Evolutionary conservation across 2,329 filamentous ascomycete genomes (phyloP).

Genomic region (Pseudogymnoascus sp.): DNA sequence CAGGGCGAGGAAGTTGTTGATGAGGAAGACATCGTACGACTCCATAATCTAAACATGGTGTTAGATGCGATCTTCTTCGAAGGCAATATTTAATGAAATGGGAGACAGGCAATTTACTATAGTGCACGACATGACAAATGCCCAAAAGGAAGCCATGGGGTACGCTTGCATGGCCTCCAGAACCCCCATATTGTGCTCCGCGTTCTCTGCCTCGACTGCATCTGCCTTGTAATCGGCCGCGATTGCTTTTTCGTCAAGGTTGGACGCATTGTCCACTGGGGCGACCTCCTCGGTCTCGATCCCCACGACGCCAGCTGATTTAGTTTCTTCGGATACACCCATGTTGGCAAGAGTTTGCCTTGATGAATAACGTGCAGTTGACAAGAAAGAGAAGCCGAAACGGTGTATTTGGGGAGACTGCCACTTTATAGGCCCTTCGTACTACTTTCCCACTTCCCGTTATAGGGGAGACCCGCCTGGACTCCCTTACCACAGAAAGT

Average conservation of each 20-base stretch:
- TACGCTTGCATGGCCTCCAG: constrained; percentile 43
- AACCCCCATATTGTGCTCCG: constrained; percentile 44
- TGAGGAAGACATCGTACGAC: constrained; percentile 54
- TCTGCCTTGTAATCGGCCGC: neutral
- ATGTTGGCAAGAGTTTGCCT: too few species aligned
- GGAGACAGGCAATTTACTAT: constrained; percentile 38
- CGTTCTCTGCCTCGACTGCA: constrained; percentile 43
- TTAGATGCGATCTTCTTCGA: neutral
- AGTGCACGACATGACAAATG: constrained; percentile 48
- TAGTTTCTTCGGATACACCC: too few species aligned
- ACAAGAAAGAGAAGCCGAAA: too few species aligned
- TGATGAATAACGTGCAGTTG: too few species aligned
- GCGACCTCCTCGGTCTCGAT: constrained; percentile 21
- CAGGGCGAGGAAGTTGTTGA: constrained; percentile 51
- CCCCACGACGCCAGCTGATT: too few species aligned
- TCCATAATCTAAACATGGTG: constrained; percentile 48
- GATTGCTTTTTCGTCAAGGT: constrained; percentile 18
- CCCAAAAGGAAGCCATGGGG: constrained; percentile 39
- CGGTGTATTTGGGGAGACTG: too few species aligned
- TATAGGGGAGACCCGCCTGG: too few species aligned
- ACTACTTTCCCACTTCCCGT: too few species aligned
- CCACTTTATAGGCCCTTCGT: too few species aligned
- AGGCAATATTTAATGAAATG: neutral
- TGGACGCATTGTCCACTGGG: neutral
- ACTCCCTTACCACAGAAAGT: too few species aligned